Evolutionary conservation across 768 basidiomycete species (phyloP).

Genomic region (Obba rivulosa): DNA sequence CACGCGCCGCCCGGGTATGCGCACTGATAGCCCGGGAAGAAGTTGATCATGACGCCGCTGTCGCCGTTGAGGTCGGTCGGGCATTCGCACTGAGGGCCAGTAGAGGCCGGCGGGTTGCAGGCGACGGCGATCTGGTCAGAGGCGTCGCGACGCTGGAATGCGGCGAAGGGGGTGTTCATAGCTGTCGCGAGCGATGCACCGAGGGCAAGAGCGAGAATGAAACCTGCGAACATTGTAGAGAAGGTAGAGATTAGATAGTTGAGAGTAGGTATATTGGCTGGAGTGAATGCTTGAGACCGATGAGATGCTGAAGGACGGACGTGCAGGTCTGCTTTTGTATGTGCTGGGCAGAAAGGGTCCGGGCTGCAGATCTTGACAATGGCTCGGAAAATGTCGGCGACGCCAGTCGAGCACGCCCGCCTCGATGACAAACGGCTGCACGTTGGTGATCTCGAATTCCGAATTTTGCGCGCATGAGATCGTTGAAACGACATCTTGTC

Average conservation of each 20-base stretch:
- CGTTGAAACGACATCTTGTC: too few species aligned
- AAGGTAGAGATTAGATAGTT: background rate
- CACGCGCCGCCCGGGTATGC: slow-evolving; percentile 15
- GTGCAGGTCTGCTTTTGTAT: too few species aligned
- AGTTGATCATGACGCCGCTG: slow-evolving; percentile 17
- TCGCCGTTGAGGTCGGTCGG: slow-evolving; percentile 14
- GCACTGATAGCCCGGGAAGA: slow-evolving; percentile 17
- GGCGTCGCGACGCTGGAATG: background rate
- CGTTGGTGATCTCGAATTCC: too few species aligned
- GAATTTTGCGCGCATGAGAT: too few species aligned
- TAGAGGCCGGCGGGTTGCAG: slow-evolving; percentile 10
- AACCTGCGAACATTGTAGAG: too few species aligned
- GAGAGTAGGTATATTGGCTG: background rate
- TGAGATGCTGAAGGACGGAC: background rate
- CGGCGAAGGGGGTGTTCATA: slow-evolving; percentile 6
- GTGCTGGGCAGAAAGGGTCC: background rate
- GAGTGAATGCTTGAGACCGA: background rate
- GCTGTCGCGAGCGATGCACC: background rate
- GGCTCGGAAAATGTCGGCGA: background rate
- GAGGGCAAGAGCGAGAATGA: too few species aligned
- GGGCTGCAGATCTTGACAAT: slow-evolving; percentile 3
- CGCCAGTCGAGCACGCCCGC: background rate
- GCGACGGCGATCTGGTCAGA: slow-evolving; percentile 14
- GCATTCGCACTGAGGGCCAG: slow-evolving; percentile 15
- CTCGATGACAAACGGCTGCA: too few species aligned